Evolutionary conservation across 345 rosid genomes (phyloP), one percentile per base, ranked within the genome.

Genomic region (Lumnitzera littorea): DNA sequence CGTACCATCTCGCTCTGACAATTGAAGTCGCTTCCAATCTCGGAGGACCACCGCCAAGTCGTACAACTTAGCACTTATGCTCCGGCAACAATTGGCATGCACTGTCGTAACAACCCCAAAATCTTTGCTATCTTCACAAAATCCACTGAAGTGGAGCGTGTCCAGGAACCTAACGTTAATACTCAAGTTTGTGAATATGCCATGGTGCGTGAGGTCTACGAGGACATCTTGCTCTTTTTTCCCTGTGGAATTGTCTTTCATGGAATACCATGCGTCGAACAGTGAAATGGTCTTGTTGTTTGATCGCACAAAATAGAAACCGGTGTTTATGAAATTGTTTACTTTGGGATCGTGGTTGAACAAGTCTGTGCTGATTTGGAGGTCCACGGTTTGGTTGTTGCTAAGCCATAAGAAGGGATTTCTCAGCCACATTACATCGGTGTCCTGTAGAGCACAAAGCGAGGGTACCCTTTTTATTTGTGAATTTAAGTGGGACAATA

Each of bases 61-160:
- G 43, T 23, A 48, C 13, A 89, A 59, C 75, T 92, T 92, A 13
- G 98, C 94, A 9, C 59, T 48, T 6, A 89, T 77, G 12, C 78
- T 85, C 17, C 83, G 87, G 53, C 98, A 89, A 58, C 98, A 92
- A 46, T 92, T 92, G 13, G 98, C 88, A 43, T 92, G 98, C 6
- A 87, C 88, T 0, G 91, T 92, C 3, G 67, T 62, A 1, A 92
- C 96, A 0, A 58, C 70, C 9, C 67, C 24, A 55, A 87, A 49
- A 58, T 92, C 78, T 13, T 10, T 25, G 62, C 91, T 89, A 20
- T 82, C 84, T 51, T 76, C 64, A 47, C 98, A 92, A 62, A 89
- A 92, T 20, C 98, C 96, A 12, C 96, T 89, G 62, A 92, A 89
- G 12, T 73, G 58, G 6, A 27, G 55, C 1, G 96, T 89, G 57